Conservation (phyloP, 495 filamentous ascomycete genomes). For the Penicillium samsonianum region DNA sequence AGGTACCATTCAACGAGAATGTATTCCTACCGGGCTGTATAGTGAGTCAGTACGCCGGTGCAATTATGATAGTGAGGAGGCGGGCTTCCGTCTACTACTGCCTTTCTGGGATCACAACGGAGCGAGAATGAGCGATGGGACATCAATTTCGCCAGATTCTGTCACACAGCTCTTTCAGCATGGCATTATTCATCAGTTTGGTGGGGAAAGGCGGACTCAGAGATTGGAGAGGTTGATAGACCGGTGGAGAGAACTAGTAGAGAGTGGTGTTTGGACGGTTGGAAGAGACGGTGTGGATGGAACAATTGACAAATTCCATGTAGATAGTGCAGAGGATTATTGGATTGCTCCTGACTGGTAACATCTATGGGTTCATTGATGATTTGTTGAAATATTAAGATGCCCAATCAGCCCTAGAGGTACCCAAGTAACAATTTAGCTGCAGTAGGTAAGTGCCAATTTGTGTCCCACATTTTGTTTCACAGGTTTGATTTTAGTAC, state of each 20-base stretch:
- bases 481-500: neutral
- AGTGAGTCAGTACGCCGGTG: neutral
- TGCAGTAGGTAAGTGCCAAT: neutral
- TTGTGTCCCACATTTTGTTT: neutral
- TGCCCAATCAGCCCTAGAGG: neutral
- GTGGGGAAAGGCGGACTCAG: neutral
- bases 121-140: neutral
- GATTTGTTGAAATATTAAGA: neutral
- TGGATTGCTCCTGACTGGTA: neutral
- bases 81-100: neutral
- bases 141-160: neutral
- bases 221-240: neutral
- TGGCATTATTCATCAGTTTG: neutral
- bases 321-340: neutral
- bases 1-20: neutral
- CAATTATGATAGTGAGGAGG: neutral
- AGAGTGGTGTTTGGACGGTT: neutral
- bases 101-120: neutral
- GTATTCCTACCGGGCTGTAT: neutral
- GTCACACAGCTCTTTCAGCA: neutral
- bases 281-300: neutral
- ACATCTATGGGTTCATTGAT: neutral
- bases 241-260: neutral
- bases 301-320: neutral
- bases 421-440: neutral